Evolutionary conservation across 257 asterid species (phyloP).

Genomic region (Oldenlandia corymbosa): DNA sequence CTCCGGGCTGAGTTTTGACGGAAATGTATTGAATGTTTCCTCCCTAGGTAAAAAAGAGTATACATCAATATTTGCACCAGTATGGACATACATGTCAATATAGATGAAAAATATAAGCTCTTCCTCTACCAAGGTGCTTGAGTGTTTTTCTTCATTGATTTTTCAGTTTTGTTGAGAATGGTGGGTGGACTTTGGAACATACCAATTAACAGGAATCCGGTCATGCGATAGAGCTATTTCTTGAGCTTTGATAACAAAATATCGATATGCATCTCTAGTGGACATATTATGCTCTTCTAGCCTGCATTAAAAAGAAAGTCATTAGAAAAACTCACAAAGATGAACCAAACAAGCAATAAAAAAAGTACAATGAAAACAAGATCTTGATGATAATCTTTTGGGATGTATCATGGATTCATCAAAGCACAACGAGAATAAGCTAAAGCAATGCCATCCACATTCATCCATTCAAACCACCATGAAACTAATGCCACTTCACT

Average conservation of each 20-base stretch:
- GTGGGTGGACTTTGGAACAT: constrained; percentile 11
- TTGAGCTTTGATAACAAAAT: constrained; percentile 93
- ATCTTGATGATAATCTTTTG: background rate
- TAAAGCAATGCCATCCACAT: too few relatives aligned
- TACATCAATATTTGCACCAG: too few relatives aligned
- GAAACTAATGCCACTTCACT: constrained; percentile 1
- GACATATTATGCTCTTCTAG: constrained; percentile 75
- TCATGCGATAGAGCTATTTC: constrained; percentile 65
- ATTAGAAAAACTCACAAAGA: constrained; percentile 4
- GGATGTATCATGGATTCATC: background rate
- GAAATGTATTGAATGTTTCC: constrained; percentile 75
- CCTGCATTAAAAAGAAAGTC: constrained; percentile 38
- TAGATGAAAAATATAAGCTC: background rate
- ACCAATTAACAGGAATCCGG: constrained; percentile 95
- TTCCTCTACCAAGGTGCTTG: background rate
- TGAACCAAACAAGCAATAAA: background rate
- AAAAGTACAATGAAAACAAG: background rate
- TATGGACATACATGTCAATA: too few relatives aligned
- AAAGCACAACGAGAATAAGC: background rate
- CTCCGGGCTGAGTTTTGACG: constrained; percentile 57
- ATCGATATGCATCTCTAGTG: constrained; percentile 65
- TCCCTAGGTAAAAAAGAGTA: constrained; percentile 51
- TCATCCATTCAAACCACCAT: too few relatives aligned
- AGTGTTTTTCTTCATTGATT: background rate
- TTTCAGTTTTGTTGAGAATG: background rate